Conservation (phyloP, 805 yeast genomes). For the Kodamaea nitidulidarum region DNA sequence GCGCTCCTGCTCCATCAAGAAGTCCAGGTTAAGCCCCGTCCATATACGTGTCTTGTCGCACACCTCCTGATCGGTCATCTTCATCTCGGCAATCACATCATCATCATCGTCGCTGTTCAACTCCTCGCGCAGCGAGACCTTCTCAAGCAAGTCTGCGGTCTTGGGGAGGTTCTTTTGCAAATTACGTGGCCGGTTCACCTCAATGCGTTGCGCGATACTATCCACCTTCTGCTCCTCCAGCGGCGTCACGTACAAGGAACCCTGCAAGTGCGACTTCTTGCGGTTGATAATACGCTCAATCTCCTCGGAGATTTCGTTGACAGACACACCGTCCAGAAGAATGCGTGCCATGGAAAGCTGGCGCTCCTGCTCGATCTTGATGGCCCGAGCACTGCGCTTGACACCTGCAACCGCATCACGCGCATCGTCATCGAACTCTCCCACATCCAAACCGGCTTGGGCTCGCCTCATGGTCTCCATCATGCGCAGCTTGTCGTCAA, state of each 20-base stretch:
- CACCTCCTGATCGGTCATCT: conserved; percentile 67
- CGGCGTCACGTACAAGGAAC: conserved; percentile 20
- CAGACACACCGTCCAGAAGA: conserved; percentile 18
- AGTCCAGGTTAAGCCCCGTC: conserved; percentile 88
- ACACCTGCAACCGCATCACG: not conserved
- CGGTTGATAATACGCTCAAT: conserved; percentile 19
- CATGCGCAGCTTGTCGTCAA: conserved; percentile 16
- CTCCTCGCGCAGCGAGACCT: conserved; percentile 57
- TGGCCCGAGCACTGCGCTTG: not conserved
- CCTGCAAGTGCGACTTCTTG: conserved; percentile 18
- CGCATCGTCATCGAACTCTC: not conserved
- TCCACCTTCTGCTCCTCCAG: conserved; percentile 16
- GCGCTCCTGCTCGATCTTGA: conserved; percentile 3
- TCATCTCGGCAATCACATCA: conserved; percentile 61
- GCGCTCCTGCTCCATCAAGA: conserved; percentile 76
- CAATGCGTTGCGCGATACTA: conserved; percentile 11
- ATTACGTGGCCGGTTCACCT: conserved; percentile 40
- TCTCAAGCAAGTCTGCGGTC: conserved; percentile 48
- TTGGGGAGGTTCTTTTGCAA: conserved; percentile 53
- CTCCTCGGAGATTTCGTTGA: conserved; percentile 21
- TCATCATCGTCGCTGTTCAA: conserved; percentile 72
- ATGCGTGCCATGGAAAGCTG: not conserved
- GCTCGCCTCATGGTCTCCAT: conserved; percentile 4
- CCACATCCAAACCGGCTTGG: not conserved
- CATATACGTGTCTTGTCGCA: conserved; percentile 77